phyloP scores from a whole-genome alignment of 768 basidiomycete species.

The Russula olivacea region DNA sequence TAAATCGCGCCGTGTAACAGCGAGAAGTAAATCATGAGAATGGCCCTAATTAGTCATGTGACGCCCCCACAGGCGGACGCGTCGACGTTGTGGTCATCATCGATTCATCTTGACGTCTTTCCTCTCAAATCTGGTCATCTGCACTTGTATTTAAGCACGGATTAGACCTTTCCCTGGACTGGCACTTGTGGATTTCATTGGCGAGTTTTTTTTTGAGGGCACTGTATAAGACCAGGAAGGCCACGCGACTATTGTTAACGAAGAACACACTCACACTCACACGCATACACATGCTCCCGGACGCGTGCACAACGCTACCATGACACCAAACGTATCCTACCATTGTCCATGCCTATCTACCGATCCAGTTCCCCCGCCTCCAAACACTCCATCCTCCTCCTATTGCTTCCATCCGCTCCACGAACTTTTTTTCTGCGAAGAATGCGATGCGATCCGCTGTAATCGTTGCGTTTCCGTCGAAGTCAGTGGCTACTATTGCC shows the following conservation, averaged over 20 bases:
- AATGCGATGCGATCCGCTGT: constrained; percentile 94
- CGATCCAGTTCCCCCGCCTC: constrained; percentile 60
- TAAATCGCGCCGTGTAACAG: constrained; percentile 49
- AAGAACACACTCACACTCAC: not conserved
- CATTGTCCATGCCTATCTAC: constrained; percentile 70
- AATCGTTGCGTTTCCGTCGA: constrained; percentile 89
- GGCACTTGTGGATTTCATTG: not conserved
- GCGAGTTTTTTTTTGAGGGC: not conserved
- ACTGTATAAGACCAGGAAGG: not conserved
- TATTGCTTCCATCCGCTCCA: constrained; percentile 80
- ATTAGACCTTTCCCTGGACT: not conserved
- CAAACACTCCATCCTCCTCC: constrained; percentile 69
- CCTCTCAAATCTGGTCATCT: not conserved
- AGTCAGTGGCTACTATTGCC: constrained; percentile 96
- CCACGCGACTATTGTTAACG: not conserved
- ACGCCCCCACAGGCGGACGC: not conserved
- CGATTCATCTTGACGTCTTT: not conserved
- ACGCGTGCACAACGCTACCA: constrained; percentile 19
- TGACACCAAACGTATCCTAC: constrained; percentile 49
- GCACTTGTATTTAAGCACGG: not conserved
- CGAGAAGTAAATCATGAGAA: constrained; percentile 29
- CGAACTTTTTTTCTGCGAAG: constrained; percentile 93
- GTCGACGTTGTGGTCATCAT: too few species aligned
- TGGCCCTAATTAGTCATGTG: not conserved
- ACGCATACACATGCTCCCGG: not conserved